A percentile compares a stretch with the other conserved stretches of the same genome.
phyloP scores from a whole-genome alignment of 768 basidiomycete genomes.

The Coprinopsis strossmayeri region DNA sequence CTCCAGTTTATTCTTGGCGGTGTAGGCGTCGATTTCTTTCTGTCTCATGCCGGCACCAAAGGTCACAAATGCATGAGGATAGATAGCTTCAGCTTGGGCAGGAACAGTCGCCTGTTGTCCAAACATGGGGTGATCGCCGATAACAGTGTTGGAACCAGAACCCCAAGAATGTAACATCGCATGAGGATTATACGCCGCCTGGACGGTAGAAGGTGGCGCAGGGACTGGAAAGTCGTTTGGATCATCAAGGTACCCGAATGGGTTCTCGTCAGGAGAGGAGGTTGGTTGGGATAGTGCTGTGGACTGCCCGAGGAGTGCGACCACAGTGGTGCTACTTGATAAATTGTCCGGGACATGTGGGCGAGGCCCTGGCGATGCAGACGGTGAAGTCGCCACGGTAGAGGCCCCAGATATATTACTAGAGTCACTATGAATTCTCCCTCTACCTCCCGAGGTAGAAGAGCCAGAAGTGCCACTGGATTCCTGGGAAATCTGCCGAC shows the following conservation, averaged over 20 bases:
- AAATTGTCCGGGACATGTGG: no score
- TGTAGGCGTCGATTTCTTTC: constrained; percentile 77
- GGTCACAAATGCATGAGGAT: constrained; percentile 73
- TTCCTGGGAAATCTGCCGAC: constrained; percentile 1
- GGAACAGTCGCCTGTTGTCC: constrained; percentile 28
- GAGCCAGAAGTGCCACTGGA: constrained; percentile 5
- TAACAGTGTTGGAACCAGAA: constrained; percentile 18
- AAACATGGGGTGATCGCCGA: constrained; percentile 18
- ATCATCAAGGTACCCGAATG: constrained; percentile 54
- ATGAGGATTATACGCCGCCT: constrained; percentile 26
- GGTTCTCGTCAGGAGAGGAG: constrained; percentile 31
- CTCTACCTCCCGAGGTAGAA: neutral
- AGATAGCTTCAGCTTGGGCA: constrained; percentile 49
- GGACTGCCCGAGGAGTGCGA: neutral
- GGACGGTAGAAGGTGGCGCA: constrained; percentile 23
- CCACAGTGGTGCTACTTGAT: neutral
- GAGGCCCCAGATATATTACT: constrained; percentile 5
- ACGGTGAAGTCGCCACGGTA: constrained; percentile 10
- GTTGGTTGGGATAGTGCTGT: neutral
- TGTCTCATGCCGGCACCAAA: constrained; percentile 84
- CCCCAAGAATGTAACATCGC: constrained; percentile 32
- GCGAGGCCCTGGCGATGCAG: constrained; percentile 1
- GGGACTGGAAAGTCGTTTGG: constrained; percentile 24
- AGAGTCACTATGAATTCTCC: no score
- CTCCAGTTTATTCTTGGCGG: constrained; percentile 60